phyloP scores from a whole-genome alignment of 257 asterid species.

The Salvia splendens region DNA sequence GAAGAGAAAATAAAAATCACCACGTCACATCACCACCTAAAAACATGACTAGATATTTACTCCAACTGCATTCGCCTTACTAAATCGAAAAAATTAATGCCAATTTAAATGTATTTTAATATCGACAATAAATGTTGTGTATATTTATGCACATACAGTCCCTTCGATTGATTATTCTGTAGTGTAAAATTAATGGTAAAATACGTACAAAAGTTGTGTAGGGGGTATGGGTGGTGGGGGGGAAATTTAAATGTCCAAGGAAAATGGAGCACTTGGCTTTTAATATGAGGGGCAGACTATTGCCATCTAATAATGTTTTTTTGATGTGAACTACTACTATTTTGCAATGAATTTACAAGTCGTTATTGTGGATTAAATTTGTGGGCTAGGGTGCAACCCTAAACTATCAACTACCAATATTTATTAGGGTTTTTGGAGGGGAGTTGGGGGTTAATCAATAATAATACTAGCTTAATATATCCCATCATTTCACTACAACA shows the following conservation, averaged over 20 bases:
- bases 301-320: background rate
- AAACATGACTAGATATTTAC: constrained; percentile 35
- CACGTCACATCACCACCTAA: constrained; percentile 38
- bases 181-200: background rate
- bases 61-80: background rate
- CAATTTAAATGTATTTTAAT: background rate
- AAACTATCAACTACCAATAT: constrained; percentile 54
- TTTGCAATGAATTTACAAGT: background rate
- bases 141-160: background rate
- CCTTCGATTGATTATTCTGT: background rate
- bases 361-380: constrained; percentile 28
- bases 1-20: constrained; percentile 20
- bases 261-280: constrained; percentile 23
- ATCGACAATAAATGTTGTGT: background rate
- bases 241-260: no score
- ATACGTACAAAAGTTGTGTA: background rate
- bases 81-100: no score
- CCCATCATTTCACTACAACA: no score
- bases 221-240: no score
- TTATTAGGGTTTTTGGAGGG: constrained; percentile 31
- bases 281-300: constrained; percentile 11
- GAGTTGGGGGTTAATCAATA: constrained; percentile 25
- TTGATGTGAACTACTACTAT: constrained; percentile 29
- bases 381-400: constrained; percentile 33
- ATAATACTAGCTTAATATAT: no score